phyloP scores from a whole-genome alignment of 2,329 filamentous ascomycete genomes.

The Colletotrichum falcatum region DNA sequence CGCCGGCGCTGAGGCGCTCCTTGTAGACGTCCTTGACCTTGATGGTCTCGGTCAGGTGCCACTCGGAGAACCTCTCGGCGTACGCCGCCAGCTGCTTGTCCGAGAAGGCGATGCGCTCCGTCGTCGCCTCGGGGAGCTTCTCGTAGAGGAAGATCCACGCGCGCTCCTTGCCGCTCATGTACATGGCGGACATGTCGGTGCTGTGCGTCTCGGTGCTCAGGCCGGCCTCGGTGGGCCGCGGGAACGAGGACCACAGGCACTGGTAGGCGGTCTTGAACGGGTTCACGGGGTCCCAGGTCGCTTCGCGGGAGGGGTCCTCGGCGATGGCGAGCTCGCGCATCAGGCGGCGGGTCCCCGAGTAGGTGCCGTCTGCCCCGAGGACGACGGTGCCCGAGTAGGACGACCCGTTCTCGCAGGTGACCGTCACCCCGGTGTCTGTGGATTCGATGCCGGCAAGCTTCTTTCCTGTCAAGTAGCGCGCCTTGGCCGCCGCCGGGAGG shows the following conservation, averaged over 20 bases:
- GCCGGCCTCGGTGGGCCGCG: slow-evolving; percentile 43
- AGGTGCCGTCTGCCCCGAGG: slow-evolving; percentile 58
- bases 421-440: slow-evolving; percentile 44
- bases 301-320: slow-evolving; percentile 26
- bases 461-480: slow-evolving; percentile 47
- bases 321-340: slow-evolving; percentile 49
- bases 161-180: slow-evolving; percentile 46
- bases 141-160: slow-evolving; percentile 52
- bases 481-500: slow-evolving; percentile 45
- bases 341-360: slow-evolving; percentile 51
- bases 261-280: slow-evolving; percentile 47
- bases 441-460: slow-evolving; percentile 44
- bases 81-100: slow-evolving; percentile 45
- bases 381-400: slow-evolving; percentile 51
- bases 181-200: slow-evolving; percentile 46
- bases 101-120: slow-evolving; percentile 45
- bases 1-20: slow-evolving; percentile 44
- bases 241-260: slow-evolving; percentile 52
- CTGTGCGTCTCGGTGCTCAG: slow-evolving; percentile 49
- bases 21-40: slow-evolving; percentile 49
- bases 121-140: slow-evolving; percentile 45
- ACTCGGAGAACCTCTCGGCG: slow-evolving; percentile 45
- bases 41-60: slow-evolving; percentile 45
- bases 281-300: slow-evolving; percentile 26
- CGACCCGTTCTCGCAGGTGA: slow-evolving; percentile 50